Evolutionary conservation across 1,139 yeast species (phyloP).

Genomic region (Candida sp.): DNA sequence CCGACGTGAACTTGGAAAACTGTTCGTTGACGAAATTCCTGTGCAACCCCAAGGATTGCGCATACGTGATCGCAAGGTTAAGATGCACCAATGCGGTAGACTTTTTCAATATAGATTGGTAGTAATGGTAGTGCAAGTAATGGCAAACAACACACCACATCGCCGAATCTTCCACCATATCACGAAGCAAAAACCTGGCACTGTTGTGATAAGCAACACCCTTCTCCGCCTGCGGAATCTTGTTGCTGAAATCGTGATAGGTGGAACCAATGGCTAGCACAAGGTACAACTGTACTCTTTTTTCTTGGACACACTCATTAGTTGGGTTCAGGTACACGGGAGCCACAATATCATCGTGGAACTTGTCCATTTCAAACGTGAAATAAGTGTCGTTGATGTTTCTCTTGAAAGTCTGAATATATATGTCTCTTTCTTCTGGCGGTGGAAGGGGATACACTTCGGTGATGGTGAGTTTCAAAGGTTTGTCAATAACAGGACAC

Average conservation of each 20-base stretch:
- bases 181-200: conserved; percentile 31
- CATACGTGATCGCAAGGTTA: conserved; percentile 27
- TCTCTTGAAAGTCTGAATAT: conserved; percentile 30
- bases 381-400: conserved; percentile 40
- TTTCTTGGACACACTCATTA: conserved; percentile 13
- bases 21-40: conserved; percentile 26
- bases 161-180: conserved; percentile 40
- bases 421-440: conserved; percentile 24
- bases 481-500: conserved; percentile 35
- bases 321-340: conserved; percentile 30
- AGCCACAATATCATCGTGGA: conserved; percentile 26
- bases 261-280: conserved; percentile 46
- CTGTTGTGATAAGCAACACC: conserved; percentile 30
- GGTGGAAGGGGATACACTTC: conserved; percentile 27
- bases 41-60: conserved; percentile 30
- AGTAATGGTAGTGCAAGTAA: conserved; percentile 38
- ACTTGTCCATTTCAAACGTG: conserved; percentile 35
- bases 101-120: conserved; percentile 40
- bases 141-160: conserved; percentile 48
- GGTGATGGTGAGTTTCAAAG: conserved; percentile 19
- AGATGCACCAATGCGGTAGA: conserved; percentile 44
- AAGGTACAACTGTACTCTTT: conserved; percentile 36
- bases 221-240: conserved; percentile 21
- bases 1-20: conserved; percentile 14
- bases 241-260: conserved; percentile 21